phyloP scores from a whole-genome alignment of 2,329 filamentous ascomycete genomes.

The Penicillium janthinellum region DNA sequence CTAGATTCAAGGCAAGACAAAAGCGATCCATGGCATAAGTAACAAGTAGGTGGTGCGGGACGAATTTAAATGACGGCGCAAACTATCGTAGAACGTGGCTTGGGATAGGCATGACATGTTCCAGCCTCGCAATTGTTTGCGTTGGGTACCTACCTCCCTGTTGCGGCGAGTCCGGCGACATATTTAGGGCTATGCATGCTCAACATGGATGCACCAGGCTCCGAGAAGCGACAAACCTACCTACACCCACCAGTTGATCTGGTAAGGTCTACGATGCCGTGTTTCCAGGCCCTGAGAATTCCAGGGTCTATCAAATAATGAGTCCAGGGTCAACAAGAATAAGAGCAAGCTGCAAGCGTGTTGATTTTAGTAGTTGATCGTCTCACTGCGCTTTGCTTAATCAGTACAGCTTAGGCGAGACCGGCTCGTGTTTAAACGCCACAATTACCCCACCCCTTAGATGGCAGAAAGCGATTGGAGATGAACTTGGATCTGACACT shows the following conservation, averaged over 20 bases:
- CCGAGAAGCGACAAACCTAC: too few relatives aligned
- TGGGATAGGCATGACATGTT: too few relatives aligned
- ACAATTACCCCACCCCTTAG: not conserved
- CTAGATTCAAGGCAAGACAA: not conserved
- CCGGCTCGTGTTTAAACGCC: not conserved
- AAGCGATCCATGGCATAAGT: not conserved
- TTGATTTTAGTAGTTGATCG: not conserved
- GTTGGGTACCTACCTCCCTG: too few relatives aligned
- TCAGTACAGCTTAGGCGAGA: not conserved
- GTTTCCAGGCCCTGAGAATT: not conserved
- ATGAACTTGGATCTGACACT: not conserved
- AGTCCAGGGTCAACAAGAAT: not conserved
- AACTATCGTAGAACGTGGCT: not conserved
- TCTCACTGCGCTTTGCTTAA: not conserved
- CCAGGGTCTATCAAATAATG: not conserved
- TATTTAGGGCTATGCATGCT: too few relatives aligned
- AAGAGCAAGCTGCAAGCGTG: not conserved
- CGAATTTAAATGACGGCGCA: not conserved
- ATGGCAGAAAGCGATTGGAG: not conserved
- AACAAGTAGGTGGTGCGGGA: not conserved
- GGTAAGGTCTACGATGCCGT: not conserved
- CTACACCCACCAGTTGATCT: not conserved
- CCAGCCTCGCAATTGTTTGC: too few relatives aligned
- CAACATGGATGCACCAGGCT: too few relatives aligned
- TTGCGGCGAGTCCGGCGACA: too few relatives aligned